Evolutionary conservation across 805 yeast species (phyloP).

Genomic region (Vanderwaltozyma yarrowii): DNA sequence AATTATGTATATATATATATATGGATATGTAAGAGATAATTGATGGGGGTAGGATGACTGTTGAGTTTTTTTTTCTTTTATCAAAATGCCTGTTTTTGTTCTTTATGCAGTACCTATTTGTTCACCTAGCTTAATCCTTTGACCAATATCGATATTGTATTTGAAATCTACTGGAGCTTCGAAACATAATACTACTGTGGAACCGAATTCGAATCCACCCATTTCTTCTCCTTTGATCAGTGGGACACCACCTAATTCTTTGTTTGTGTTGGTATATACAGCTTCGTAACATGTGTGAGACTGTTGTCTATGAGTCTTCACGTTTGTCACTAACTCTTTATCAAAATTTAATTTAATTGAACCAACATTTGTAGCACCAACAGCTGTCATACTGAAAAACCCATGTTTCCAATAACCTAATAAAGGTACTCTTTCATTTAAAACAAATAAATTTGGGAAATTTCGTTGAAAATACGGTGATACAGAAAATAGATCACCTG

Average conservation of each 20-base stretch:
- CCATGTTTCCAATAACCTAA: conserved; percentile 97
- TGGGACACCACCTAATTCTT: conserved; percentile 71
- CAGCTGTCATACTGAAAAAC: conserved; percentile 96
- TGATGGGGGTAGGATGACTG: no score
- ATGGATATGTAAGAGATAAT: no score
- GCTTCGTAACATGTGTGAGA: conserved; percentile 91
- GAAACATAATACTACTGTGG: conserved; percentile 89
- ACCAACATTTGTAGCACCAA: conserved; percentile 99
- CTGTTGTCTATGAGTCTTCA: conserved; percentile 34
- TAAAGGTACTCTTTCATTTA: conserved; percentile 91
- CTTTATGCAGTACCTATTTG: conserved; percentile 40
- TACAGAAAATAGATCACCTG: conserved; percentile 90
- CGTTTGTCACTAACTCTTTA: conserved; percentile 79
- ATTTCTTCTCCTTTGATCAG: conserved; percentile 85
- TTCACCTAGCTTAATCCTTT: conserved; percentile 79
- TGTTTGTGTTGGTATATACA: conserved; percentile 61
- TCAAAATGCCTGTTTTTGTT: no score
- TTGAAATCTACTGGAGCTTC: conserved; percentile 84
- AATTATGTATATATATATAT: no score
- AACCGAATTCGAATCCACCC: conserved; percentile 94
- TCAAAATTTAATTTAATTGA: conserved; percentile 88
- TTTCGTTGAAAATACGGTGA: conserved; percentile 93
- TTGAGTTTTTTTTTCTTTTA: no score
- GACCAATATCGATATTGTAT: conserved; percentile 60
- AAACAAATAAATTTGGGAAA: conserved; percentile 73